phyloP scores from a whole-genome alignment of 495 filamentous ascomycete species.

The Penicillium flavigenum region DNA sequence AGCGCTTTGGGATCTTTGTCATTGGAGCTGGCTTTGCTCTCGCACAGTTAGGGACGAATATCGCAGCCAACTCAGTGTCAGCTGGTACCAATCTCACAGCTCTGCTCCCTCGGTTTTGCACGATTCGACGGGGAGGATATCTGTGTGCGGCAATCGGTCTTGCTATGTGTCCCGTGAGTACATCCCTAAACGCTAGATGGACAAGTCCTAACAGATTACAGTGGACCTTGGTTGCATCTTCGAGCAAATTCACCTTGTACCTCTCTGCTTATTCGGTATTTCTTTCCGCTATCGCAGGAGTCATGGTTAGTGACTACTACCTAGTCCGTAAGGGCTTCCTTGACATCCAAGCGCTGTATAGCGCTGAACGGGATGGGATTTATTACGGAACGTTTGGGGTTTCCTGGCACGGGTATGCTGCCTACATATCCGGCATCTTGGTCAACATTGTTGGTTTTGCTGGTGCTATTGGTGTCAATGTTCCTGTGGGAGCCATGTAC shows the following conservation, averaged over 20 bases:
- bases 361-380: too few species aligned
- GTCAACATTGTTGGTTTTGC: too few species aligned
- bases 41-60: conserved; percentile 90
- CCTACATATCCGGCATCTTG: too few species aligned
- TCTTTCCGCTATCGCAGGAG: conserved; percentile 72
- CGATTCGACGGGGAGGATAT: conserved; percentile 85
- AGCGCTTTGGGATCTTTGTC: conserved; percentile 83
- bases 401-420: too few species aligned
- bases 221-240: conserved; percentile 71
- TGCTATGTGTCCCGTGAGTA: conserved; percentile 69
- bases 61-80: conserved; percentile 84
- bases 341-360: too few species aligned
- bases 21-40: conserved; percentile 77
- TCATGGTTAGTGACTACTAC: too few species aligned
- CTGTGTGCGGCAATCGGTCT: conserved; percentile 79
- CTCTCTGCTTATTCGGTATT: conserved; percentile 90
- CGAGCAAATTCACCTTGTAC: conserved; percentile 85
- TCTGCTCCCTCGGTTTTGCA: conserved; percentile 75
- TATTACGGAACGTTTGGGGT: too few species aligned
- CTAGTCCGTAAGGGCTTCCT: too few species aligned
- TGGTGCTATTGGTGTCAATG: too few species aligned
- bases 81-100: conserved; percentile 91
- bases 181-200: too few species aligned
- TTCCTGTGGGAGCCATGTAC: too few species aligned
- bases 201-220: conserved; percentile 3